phyloP scores from a whole-genome alignment of 768 basidiomycete genomes.

The Serendipita indica region DNA sequence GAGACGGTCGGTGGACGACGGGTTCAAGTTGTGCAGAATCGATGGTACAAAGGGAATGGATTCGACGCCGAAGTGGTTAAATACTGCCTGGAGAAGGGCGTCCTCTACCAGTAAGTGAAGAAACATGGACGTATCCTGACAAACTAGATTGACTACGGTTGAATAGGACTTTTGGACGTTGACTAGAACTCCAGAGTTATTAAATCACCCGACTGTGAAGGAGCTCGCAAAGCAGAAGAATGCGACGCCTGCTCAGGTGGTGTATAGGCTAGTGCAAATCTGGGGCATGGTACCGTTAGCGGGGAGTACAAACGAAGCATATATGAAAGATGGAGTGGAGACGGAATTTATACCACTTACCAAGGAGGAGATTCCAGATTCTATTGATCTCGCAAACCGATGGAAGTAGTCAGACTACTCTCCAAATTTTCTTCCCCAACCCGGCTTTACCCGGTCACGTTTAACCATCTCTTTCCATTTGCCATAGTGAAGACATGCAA shows the following conservation, averaged over 20 bases:
- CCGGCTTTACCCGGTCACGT: no score
- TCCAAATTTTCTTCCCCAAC: no score
- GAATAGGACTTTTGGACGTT: constrained; percentile 59
- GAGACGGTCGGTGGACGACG: constrained; percentile 32
- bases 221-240: constrained; percentile 31
- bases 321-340: constrained; percentile 53
- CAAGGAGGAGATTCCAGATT: constrained; percentile 21
- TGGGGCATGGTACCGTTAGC: constrained; percentile 57
- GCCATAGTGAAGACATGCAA: neutral
- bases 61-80: constrained; percentile 55
- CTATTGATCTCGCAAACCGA: no score
- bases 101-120: constrained; percentile 52
- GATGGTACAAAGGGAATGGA: constrained; percentile 69
- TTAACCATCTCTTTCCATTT: neutral
- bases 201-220: constrained; percentile 34
- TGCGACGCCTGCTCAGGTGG: constrained; percentile 47
- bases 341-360: constrained; percentile 27
- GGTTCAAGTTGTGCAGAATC: constrained; percentile 65
- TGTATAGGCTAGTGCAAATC: constrained; percentile 55
- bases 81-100: constrained; percentile 47
- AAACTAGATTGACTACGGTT: neutral
- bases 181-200: constrained; percentile 53
- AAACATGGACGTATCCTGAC: neutral
- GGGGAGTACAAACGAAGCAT: constrained; percentile 51
- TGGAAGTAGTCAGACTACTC: no score